These are phyloP conservation scores for Posidonia australis DNA, from an alignment of 106 monocot species.

Conservation along the genomic window DNA sequence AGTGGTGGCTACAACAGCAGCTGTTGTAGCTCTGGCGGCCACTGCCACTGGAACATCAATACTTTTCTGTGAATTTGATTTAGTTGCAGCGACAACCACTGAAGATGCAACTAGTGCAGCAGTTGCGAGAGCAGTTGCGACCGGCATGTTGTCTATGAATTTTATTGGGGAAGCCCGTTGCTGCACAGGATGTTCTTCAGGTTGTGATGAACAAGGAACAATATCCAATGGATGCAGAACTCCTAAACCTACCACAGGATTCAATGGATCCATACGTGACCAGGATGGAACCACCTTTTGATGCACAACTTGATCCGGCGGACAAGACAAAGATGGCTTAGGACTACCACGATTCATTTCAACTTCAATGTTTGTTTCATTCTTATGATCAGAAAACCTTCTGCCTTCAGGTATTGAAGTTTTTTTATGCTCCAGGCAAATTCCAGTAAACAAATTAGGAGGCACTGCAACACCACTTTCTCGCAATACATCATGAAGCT, in stretches of 20 bases:
- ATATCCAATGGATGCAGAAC: constrained; percentile 14
- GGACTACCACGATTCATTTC: constrained; percentile 7
- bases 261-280: constrained; percentile 17
- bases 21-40: constrained; percentile 43
- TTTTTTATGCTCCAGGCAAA: constrained; percentile 23
- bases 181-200: constrained; percentile 18
- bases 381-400: constrained; percentile 16
- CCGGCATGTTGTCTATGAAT: constrained; percentile 36
- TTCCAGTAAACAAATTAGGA: constrained; percentile 48
- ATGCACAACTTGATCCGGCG: not conserved
- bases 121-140: constrained; percentile 63
- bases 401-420: constrained; percentile 6
- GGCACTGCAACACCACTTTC: constrained; percentile 71
- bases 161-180: constrained; percentile 23
- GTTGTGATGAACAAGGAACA: constrained; percentile 20
- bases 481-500: constrained; percentile 58
- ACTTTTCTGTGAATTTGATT: constrained; percentile 36
- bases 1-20: constrained; percentile 50
- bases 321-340: not conserved
- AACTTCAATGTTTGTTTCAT: constrained; percentile 19
- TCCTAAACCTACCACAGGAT: constrained; percentile 35
- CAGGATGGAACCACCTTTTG: constrained; percentile 8
- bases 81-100: constrained; percentile 67
- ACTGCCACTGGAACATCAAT: constrained; percentile 43
- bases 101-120: constrained; percentile 71